Evolutionary conservation across 345 rosid species (phyloP).

Genomic region (Dimocarpus longan): DNA sequence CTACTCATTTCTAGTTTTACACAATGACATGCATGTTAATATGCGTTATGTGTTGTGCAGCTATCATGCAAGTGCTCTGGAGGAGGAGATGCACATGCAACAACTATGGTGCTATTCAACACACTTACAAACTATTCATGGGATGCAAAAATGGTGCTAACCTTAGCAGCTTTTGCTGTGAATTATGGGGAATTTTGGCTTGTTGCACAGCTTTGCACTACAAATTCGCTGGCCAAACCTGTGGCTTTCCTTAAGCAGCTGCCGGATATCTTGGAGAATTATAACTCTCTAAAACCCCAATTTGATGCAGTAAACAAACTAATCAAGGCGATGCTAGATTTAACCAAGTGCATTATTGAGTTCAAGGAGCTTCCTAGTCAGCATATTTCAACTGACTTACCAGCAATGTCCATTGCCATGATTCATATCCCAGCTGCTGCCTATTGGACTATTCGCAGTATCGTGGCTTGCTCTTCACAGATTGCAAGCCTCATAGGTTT

Average conservation of each 20-base stretch:
- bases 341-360: constrained; percentile 53
- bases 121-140: constrained; percentile 42
- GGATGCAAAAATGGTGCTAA: constrained; percentile 55
- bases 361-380: constrained; percentile 54
- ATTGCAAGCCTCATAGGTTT: constrained; percentile 42
- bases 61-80: constrained; percentile 56
- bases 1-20: background rate
- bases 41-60: constrained; percentile 21
- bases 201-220: constrained; percentile 30
- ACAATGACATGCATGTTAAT: background rate
- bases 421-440: constrained; percentile 51
- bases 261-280: constrained; percentile 39
- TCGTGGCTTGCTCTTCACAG: constrained; percentile 51
- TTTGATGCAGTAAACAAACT: constrained; percentile 49
- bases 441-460: constrained; percentile 56
- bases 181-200: constrained; percentile 52
- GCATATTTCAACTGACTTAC: constrained; percentile 42
- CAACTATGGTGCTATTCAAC: constrained; percentile 43
- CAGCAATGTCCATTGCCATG: constrained; percentile 42
- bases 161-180: constrained; percentile 49
- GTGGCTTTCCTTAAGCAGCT: constrained; percentile 51
- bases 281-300: constrained; percentile 31
- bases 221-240: constrained; percentile 40
- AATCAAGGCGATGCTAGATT: constrained; percentile 48
- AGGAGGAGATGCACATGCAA: constrained; percentile 50